Base-by-base conservation (phyloP, 495 filamentous ascomycete species). In the Aspergillus coremiiformis region DNA sequence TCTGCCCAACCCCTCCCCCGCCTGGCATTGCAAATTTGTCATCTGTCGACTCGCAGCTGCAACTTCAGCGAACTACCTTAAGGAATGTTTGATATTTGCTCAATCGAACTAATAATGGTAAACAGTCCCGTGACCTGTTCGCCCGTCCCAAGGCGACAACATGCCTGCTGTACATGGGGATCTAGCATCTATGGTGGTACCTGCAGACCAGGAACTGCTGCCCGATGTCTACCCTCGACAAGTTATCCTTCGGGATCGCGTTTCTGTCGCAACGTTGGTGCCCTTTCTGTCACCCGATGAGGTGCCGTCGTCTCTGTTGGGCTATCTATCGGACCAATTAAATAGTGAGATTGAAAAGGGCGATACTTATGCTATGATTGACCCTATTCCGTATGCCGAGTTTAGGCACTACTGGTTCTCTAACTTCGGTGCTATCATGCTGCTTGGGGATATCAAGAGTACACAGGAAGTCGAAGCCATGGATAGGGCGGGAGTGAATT, bases 321-420 rank as follows among this genome's bases (percentile, higher is more conserved):
- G 73, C 45, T 94, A 94, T 64, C 84, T 98, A 33, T 84, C 78
- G 41, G 84, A 90, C 57, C 87, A 95, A 67, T 76, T 97, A 58
- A 94, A 92, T 65, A 85, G 86, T 65, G 93, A 98, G 67, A 95
- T 98, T 57, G 90, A 95, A 64, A 86, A 87, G 63, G 93, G 93
- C 29, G 90, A 98, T 64, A 96, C 94, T 1, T 98, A 96, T 72
- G 91, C 93, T 37, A 91, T 96, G 84, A 81, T 87, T 52, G 84
- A 89, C 22, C 76, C 84, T 11, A 82, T 97, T 70, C 71, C 86
- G 5, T 67, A 86, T 19, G 79, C 83, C 2, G 81, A 83, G 35
- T 98, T 97, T 55, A 83, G 83, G 11, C 76, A 82, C 24, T 97
- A 95, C 64, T 98, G 93, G 93, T 94, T 98, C 64, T 87, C 89